Base-by-base conservation (phyloP, 2,329 filamentous ascomycete species). In the Dactylellina cionopaga region DNA sequence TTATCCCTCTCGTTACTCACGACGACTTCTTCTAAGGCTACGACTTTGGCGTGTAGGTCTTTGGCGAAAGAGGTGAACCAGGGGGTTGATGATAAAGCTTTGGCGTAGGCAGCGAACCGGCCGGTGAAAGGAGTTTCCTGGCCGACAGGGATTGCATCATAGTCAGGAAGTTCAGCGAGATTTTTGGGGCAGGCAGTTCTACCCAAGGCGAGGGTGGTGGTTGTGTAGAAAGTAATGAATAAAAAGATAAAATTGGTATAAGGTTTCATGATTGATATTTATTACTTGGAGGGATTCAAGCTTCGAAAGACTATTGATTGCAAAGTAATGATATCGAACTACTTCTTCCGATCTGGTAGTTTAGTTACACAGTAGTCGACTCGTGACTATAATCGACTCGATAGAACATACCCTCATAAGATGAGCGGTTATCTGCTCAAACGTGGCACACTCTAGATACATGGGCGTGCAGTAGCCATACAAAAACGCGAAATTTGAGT, bases 51-150 rank as follows among this genome's bases (percentile, higher is more conserved):
- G 25, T 33, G 49, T 6, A 58, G 24, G n/a, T 13, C 15, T 17
- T 29, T 51, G 3, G 62, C 31, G 19, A 66, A 51, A 13, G 22
- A 13, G 24, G 27, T 41, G 13, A 66, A 55, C 62, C 51, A 66
- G 6, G 31, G n/a, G 5, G 54, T 51, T 11, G 17, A 22, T 4
- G 51, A 37, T 1, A 66, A 13, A 3, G 62, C 44, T n/a, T 19
- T 9, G n/a, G 46, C 13, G 33, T 58, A 66, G 11, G 62, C 25
- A 2, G 22, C 43, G 11, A 56, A 66, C 11, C 46, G 54, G 0
- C n/a, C 22, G 10, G 33, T 39, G 41, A 49, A 58, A 5, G 51
- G 43, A 5, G 51, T 49, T 25, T 49, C n/a, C 29, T 56, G 51
- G 24, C 15, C 39, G 5, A n/a, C 15, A 2, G 51, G 51, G 10